Percentiles rank a stretch among this genome's conserved stretches.
Evolutionary conservation across 1,139 yeast genomes (phyloP).

Genomic region (Geotrichum cucujoidarum): DNA sequence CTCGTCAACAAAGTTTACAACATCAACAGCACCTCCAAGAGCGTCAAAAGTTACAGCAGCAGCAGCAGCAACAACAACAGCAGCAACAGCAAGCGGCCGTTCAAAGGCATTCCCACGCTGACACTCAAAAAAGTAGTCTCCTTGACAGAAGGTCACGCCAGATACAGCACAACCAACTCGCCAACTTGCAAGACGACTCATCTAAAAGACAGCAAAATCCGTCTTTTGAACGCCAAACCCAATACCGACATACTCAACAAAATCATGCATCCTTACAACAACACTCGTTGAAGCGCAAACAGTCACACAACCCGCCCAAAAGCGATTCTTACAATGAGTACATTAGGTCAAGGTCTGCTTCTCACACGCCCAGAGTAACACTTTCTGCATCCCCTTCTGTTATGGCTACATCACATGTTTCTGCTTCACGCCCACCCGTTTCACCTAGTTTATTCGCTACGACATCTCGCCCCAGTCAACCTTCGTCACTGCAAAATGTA

Average conservation of each 20-base stretch:
- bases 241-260: constrained; percentile 21
- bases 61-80: not conserved
- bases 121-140: no score
- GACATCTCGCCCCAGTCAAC: constrained; percentile 8
- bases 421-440: not conserved
- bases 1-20: constrained; percentile 3
- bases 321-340: constrained; percentile 5
- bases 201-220: no score
- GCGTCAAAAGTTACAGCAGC: constrained; percentile 1
- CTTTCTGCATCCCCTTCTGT: constrained; percentile 3
- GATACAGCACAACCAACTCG: no score
- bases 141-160: no score
- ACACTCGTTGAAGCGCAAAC: not conserved
- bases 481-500: constrained; percentile 4
- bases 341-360: constrained; percentile 2
- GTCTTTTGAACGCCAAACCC: no score
- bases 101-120: no score
- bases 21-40: constrained; percentile 7
- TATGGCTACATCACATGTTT: constrained; percentile 1
- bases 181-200: no score
- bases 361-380: constrained; percentile 6
- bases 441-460: constrained; percentile 14
- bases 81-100: not conserved
- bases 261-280: constrained; percentile 15
- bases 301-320: not conserved